These are phyloP conservation scores for Acanthamoeba triangularis DNA, from an alignment of 208 protist genomes.

Conservation along the genomic window DNA sequence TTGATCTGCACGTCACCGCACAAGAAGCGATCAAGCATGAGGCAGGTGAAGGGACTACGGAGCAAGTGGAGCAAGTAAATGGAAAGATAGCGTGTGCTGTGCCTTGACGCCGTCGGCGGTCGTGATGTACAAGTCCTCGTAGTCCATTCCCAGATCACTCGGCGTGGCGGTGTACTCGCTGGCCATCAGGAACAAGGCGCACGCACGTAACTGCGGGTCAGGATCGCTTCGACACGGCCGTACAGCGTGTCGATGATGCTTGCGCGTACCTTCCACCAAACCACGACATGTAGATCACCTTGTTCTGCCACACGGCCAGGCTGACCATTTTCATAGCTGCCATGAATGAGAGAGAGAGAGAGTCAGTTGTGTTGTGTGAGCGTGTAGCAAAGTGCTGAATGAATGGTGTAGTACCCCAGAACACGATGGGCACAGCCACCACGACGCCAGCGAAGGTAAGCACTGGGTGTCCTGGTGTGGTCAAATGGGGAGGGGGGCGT, in stretches of 20 bases:
- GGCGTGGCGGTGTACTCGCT: conserved; percentile 16
- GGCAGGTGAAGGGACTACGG: no score
- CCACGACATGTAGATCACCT: conserved; percentile 75
- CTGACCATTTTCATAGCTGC: conserved; percentile 51
- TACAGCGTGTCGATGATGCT: neutral
- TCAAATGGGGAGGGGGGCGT: no score
- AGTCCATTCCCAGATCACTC: conserved; percentile 58
- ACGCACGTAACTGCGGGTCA: neutral
- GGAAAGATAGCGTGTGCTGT: neutral
- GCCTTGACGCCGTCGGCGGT: conserved; percentile 41
- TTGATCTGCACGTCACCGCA: neutral
- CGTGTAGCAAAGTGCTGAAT: neutral
- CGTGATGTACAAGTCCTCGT: conserved; percentile 48
- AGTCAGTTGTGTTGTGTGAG: neutral
- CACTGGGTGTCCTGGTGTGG: conserved; percentile 49
- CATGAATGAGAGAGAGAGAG: neutral
- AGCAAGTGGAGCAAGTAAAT: neutral
- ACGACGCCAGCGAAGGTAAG: conserved; percentile 29
- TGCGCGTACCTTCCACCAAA: conserved; percentile 27
- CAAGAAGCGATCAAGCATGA: neutral
- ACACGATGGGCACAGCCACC: conserved; percentile 47
- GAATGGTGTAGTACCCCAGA: conserved; percentile 24
- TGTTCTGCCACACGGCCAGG: conserved; percentile 53
- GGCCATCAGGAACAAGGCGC: no score
- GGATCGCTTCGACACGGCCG: neutral